Percentiles rank a stretch among this genome's conserved stretches.
phyloP scores from a whole-genome alignment of 345 rosid genomes.

The Arabis alpina region DNA sequence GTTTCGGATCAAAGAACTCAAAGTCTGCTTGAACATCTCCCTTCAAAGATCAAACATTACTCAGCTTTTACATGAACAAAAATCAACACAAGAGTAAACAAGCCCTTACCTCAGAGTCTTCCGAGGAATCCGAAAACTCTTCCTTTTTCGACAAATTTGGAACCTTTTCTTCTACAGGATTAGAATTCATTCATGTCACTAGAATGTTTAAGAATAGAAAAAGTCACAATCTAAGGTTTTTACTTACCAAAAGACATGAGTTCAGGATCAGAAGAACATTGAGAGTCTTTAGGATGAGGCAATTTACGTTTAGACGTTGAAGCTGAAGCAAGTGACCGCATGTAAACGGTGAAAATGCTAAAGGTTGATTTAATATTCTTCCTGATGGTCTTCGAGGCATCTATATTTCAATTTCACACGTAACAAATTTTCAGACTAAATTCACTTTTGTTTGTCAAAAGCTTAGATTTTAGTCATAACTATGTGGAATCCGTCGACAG shows the following conservation, averaged over 20 bases:
- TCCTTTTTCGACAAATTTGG: constrained; percentile 22
- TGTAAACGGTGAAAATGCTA: constrained; percentile 67
- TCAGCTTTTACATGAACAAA: neutral
- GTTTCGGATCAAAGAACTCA: constrained; percentile 89
- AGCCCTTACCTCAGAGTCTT: constrained; percentile 50
- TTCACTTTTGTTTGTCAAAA: too few species aligned
- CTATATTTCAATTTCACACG: constrained; percentile 37
- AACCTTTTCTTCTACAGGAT: constrained; percentile 31
- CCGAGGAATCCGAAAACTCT: constrained; percentile 52
- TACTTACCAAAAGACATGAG: constrained; percentile 44
- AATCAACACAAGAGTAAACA: neutral
- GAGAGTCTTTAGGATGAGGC: constrained; percentile 22
- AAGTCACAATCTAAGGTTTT: neutral
- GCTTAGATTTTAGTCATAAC: too few species aligned
- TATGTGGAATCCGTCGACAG: too few species aligned
- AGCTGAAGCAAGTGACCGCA: constrained; percentile 62
- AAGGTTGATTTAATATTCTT: constrained; percentile 50
- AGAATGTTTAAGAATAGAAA: constrained; percentile 40
- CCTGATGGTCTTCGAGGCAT: constrained; percentile 58
- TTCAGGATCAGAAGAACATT: constrained; percentile 37
- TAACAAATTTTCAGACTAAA: constrained; percentile 9
- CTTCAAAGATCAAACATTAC: constrained; percentile 39
- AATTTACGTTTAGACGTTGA: constrained; percentile 48
- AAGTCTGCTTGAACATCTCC: constrained; percentile 87
- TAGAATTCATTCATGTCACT: constrained; percentile 12